phyloP scores from a whole-genome alignment of 345 rosid species.

The Firmiana major region DNA sequence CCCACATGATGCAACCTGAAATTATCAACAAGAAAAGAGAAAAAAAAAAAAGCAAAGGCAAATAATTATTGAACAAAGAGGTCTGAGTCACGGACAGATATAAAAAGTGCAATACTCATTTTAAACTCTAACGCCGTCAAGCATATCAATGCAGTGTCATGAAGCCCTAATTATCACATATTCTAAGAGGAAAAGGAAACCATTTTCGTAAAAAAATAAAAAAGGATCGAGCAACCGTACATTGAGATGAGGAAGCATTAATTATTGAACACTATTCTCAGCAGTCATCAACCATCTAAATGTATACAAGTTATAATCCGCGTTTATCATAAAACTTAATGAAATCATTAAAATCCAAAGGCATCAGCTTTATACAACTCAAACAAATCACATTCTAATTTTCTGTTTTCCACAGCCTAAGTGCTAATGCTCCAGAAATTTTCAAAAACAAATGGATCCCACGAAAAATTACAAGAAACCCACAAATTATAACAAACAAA shows the following conservation, averaged over 20 bases:
- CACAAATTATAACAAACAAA: neutral
- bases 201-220: neutral
- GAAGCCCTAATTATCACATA: neutral
- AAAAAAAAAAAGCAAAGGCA: neutral
- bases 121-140: neutral
- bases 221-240: neutral
- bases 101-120: neutral
- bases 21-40: neutral
- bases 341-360: neutral
- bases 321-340: neutral
- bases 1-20: constrained; percentile 50
- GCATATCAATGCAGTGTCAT: neutral
- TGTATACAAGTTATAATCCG: neutral
- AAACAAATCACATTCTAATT: neutral
- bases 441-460: neutral
- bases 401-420: neutral
- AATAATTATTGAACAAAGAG: neutral
- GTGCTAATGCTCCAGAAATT: neutral
- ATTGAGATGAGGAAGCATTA: neutral
- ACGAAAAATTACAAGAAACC: constrained; percentile 3
- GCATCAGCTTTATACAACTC: neutral
- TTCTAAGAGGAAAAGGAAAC: neutral
- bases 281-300: neutral
- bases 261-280: neutral
- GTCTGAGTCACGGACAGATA: neutral